Evolutionary conservation across 1,284 basidiomycete species (phyloP), one percentile per base, ranked within the genome.

Genomic region (Ustilago vetiveriae): DNA sequence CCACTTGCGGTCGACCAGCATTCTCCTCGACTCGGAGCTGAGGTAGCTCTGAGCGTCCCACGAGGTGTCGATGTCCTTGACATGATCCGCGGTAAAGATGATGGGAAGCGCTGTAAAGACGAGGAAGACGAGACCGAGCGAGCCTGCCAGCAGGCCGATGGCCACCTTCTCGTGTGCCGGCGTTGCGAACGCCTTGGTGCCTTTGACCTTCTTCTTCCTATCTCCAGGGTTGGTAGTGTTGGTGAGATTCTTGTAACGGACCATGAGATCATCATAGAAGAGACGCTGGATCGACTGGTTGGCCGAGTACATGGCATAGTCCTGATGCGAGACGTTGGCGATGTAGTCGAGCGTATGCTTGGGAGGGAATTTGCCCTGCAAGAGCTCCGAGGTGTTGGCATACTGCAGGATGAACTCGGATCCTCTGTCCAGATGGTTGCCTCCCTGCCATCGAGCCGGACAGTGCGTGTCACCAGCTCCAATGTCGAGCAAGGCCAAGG

Each of bases 111-210:
- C 49, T 16, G 58, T 54, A 37, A 78, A 78, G 19, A 66, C 32
- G 44, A 77, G 51, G 29, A 69, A 55, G 9, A 74, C 42, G 7
- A 57, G 47, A 21, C 56, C 72, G 13, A 75, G 43, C 42, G 53
- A 64, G 38, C 76, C 75, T 30, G 66, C 62, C 36, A 78, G 68
- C 39, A 78, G 57, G 42, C 65, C 62, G 48, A 73, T 75, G 35
- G 72, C 72, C 27, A 77, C 53, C 45, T 72, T 76, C 27, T 74
- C 74, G 58, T 78, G 74, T 9, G 59, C 55, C 14, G 75, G 75
- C 1, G 75, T 78, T n/a, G 75, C 77, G n/a, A 78, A 79, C 3
- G 74, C 68, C 48, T 68, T 70, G 14, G 23, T 26, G 27, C 68
- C 68, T 35, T 65, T 65, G 26, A 19, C 45, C 39, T 29, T 45